A percentile compares a stretch with the other conserved stretches of the same genome.
phyloP scores from a whole-genome alignment of 176 grass and related monocot species.

The Triticum aestivum region IWGSC_CS_RefSeq_v2.1 NC_057814.1:163039833-163040332 shows the following conservation, averaged over 20 bases:
- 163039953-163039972: background rate
- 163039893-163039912: too few species aligned
- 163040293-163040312: background rate
- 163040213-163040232: conserved; percentile 4
- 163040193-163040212: background rate
- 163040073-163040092: too few species aligned
- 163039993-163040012: background rate
- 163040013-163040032: too few species aligned
- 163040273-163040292: too few species aligned
- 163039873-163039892: background rate
- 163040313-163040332: background rate
- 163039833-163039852: background rate
- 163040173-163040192: conserved; percentile 8
- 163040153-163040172: background rate
- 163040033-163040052: background rate
- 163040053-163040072: background rate
- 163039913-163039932: too few species aligned
- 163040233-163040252: background rate
- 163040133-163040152: background rate
- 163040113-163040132: background rate
- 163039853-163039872: background rate
- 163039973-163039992: background rate
- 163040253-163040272: too few species aligned
- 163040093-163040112: background rate
- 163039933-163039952: background rate